A percentile compares a stretch with the other conserved stretches of the same genome.
Evolutionary conservation across 225 moss, liverwort and hornwort species (phyloP).

Genomic region (Bryum argenteum): DNA sequence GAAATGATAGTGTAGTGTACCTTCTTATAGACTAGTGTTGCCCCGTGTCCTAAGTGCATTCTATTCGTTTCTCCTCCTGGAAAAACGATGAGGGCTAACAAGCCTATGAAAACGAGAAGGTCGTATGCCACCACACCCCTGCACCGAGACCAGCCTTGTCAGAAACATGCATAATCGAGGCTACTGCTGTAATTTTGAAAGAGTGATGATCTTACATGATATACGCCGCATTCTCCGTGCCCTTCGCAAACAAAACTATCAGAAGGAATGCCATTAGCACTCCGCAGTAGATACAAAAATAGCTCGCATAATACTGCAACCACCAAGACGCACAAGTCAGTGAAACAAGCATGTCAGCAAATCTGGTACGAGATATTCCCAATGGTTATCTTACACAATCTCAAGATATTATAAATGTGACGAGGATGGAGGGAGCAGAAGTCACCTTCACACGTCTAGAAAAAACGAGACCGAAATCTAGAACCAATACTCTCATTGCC

Average conservation of each 20-base stretch:
- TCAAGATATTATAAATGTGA: background rate
- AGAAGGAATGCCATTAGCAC: conserved; percentile 81
- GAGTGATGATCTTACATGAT: conserved; percentile 59
- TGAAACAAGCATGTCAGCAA: background rate
- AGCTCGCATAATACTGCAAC: conserved; percentile 85
- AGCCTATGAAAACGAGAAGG: conserved; percentile 73
- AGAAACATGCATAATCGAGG: background rate
- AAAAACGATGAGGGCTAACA: conserved; percentile 89
- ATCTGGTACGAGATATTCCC: background rate
- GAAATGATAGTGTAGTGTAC: conserved; percentile 32
- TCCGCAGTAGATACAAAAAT: conserved; percentile 86
- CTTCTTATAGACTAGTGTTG: conserved; percentile 83
- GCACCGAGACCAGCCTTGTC: conserved; percentile 31
- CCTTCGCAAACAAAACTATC: conserved; percentile 79
- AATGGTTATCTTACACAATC: conserved; percentile 1
- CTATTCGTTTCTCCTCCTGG: conserved; percentile 92
- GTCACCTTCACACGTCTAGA: conserved; percentile 83
- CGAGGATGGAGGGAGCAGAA: conserved; percentile 5
- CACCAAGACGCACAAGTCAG: conserved; percentile 20
- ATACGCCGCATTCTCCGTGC: conserved; percentile 54
- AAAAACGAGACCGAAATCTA: conserved; percentile 86
- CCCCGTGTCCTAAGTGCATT: conserved; percentile 85
- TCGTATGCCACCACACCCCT: conserved; percentile 85
- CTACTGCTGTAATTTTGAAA: background rate
- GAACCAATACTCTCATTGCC: conserved; percentile 74